These are phyloP conservation scores for Mycena latifolia DNA, from an alignment of 768 basidiomycete species.

Conservation along the genomic window DNA sequence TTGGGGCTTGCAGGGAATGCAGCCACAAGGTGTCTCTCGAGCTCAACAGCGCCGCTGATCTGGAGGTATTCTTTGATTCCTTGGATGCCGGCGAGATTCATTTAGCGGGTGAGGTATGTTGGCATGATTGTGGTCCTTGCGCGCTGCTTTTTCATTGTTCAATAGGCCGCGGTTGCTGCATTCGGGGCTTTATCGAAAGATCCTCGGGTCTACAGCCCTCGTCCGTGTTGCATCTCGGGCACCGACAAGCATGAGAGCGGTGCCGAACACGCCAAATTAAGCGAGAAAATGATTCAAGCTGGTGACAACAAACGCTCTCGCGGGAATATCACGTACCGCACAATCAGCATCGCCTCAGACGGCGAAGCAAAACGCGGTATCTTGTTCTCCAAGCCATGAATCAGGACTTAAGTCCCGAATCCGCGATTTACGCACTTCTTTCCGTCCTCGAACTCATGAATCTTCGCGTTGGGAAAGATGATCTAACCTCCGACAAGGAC, in stretches of 20 bases:
- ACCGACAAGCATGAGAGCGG: slow-evolving; percentile 4
- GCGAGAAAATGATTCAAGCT: neutral
- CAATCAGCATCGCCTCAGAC: slow-evolving; percentile 8
- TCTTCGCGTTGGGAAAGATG: slow-evolving; percentile 1
- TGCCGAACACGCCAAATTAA: neutral
- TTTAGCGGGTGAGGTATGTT: slow-evolving; percentile 18
- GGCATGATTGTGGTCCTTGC: neutral
- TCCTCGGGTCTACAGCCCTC: slow-evolving; percentile 13
- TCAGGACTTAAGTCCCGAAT: neutral
- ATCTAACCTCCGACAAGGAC: slow-evolving; percentile 21
- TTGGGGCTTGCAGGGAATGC: neutral
- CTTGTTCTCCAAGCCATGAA: slow-evolving; percentile 11
- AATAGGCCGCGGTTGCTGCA: slow-evolving; percentile 7
- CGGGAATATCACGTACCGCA: slow-evolving; percentile 16
- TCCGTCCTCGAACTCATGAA: slow-evolving; percentile 14
- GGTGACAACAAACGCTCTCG: neutral
- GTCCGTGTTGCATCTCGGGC: slow-evolving; percentile 3
- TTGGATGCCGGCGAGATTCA: neutral
- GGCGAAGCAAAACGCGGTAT: slow-evolving; percentile 12
- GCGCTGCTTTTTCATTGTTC: too few species aligned
- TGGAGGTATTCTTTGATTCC: neutral
- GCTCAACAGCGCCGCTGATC: slow-evolving; percentile 13
- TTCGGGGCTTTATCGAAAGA: neutral
- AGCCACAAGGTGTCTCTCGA: slow-evolving; percentile 3
- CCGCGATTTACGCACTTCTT: slow-evolving; percentile 5